phyloP scores from a whole-genome alignment of 176 grass and related monocot species.

The Oryza longistaminata region DNA sequence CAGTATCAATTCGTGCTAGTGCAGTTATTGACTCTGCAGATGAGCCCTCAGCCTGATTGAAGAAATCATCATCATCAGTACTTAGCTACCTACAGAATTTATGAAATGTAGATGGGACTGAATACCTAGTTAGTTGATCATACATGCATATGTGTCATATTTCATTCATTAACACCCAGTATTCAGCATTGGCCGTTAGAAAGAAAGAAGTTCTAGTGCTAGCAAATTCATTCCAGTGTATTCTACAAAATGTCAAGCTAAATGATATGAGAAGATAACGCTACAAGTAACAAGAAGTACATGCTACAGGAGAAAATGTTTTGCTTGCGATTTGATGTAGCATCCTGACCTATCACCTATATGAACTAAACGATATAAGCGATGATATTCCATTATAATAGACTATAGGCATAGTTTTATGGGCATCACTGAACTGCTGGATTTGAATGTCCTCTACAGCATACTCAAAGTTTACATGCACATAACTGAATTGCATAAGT shows the following conservation, averaged over 20 bases:
- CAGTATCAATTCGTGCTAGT: slow-evolving; percentile 84
- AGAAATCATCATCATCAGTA: slow-evolving; percentile 32
- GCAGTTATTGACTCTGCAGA: slow-evolving; percentile 95
- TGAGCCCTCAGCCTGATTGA: slow-evolving; percentile 82
- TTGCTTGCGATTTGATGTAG: background rate
- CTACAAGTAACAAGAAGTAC: background rate
- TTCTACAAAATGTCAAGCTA: background rate
- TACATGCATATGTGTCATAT: background rate
- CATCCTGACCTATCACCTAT: background rate
- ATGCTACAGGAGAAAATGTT: background rate
- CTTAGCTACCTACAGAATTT: slow-evolving; percentile 7
- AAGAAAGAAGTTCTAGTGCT: background rate
- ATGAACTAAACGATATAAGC: background rate
- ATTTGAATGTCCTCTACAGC: background rate
- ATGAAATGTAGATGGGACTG: background rate
- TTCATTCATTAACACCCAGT: background rate
- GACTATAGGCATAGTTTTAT: background rate
- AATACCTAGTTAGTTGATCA: background rate
- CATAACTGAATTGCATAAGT: background rate
- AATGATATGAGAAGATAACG: background rate
- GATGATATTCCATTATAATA: background rate
- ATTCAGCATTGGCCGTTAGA: background rate
- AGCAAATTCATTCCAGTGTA: background rate
- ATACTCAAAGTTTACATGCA: background rate
- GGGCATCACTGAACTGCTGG: slow-evolving; percentile 6